Evolutionary conservation across 331 rosid genomes (phyloP).

Genomic region (Stylosanthes scabra): DNA sequence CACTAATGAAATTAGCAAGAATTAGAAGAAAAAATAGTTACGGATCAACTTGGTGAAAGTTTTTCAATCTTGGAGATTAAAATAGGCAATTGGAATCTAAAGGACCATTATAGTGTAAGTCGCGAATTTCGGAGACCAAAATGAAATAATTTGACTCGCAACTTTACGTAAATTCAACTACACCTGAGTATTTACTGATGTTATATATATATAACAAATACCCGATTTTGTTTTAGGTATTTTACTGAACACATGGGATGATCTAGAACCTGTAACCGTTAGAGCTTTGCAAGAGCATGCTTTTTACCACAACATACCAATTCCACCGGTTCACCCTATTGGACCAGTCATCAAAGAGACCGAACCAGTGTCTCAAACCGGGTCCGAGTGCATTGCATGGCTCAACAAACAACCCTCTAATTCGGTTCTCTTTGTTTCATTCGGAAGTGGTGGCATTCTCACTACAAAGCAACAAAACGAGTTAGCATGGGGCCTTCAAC

Average conservation of each 20-base stretch:
- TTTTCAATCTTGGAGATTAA: no score
- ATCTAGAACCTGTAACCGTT: constrained; percentile 38
- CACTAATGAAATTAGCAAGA: no score
- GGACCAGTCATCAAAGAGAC: constrained; percentile 48
- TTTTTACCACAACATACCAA: constrained; percentile 32
- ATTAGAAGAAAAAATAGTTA: no score
- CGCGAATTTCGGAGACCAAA: no score
- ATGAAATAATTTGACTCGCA: no score
- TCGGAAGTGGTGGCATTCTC: constrained; percentile 52
- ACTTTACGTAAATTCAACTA: no score
- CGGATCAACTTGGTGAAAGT: no score
- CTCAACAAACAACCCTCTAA: constrained; percentile 43
- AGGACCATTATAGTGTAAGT: no score
- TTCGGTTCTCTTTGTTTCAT: constrained; percentile 42
- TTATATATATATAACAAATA: no score
- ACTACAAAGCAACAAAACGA: constrained; percentile 30
- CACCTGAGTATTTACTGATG: no score
- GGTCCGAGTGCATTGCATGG: constrained; percentile 40
- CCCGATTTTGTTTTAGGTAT: no score
- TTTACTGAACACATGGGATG: constrained; percentile 46
- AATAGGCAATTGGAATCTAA: no score
- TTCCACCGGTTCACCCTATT: constrained; percentile 35
- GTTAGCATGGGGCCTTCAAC: constrained; percentile 48
- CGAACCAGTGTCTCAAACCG: neutral
- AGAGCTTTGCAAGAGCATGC: constrained; percentile 43